Conservation (phyloP, 108 stramenopile species). For the Nitzschia inconspicua region DNA sequence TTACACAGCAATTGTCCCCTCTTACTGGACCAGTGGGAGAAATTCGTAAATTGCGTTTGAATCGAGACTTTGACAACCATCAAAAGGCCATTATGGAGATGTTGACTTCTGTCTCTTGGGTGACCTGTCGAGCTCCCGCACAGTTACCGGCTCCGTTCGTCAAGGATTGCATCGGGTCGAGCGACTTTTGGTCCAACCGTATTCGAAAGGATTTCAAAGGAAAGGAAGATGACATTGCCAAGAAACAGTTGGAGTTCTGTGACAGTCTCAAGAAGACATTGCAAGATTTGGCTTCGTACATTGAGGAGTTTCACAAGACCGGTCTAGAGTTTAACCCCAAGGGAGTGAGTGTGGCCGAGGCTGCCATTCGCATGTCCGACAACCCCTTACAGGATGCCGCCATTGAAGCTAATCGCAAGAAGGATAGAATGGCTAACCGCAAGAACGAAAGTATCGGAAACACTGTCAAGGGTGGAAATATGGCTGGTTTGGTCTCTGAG, state of each 20-base stretch:
- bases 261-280: slow-evolving; percentile 84
- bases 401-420: slow-evolving; percentile 27
- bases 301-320: slow-evolving; percentile 87
- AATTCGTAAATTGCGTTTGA: slow-evolving; percentile 55
- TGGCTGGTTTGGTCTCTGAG: slow-evolving; percentile 65
- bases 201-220: slow-evolving; percentile 91
- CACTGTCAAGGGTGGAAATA: slow-evolving; percentile 46
- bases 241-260: slow-evolving; percentile 79
- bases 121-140: slow-evolving; percentile 59
- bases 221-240: slow-evolving; percentile 50
- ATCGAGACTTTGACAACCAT: slow-evolving; percentile 76
- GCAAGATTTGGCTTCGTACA: slow-evolving; percentile 72
- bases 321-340: slow-evolving; percentile 87
- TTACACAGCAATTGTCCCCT: slow-evolving; percentile 55
- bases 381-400: slow-evolving; percentile 28
- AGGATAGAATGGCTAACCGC: slow-evolving; percentile 13
- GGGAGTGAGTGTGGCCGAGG: slow-evolving; percentile 76
- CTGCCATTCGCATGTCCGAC: slow-evolving; percentile 46
- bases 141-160: slow-evolving; percentile 61
- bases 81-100: slow-evolving; percentile 77
- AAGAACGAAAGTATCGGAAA: slow-evolving; percentile 9
- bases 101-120: slow-evolving; percentile 74
- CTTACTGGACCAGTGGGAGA: slow-evolving; percentile 57
- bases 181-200: slow-evolving; percentile 96
- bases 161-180: slow-evolving; percentile 80